phyloP scores from a whole-genome alignment of 1,284 basidiomycete genomes.

The Cryptococcus floricola region DNA sequence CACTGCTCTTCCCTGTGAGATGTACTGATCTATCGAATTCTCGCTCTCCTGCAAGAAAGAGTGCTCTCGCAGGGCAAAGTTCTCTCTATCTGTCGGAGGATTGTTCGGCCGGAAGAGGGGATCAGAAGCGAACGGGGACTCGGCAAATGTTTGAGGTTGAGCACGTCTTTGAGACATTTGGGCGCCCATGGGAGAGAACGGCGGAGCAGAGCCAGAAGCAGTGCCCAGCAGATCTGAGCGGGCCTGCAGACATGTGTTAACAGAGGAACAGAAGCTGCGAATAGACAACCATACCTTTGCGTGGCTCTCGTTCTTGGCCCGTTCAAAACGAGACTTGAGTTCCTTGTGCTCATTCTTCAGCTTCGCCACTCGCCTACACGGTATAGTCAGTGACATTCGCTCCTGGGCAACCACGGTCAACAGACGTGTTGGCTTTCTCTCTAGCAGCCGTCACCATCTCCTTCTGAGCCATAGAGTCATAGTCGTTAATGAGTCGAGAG shows the following conservation, averaged over 20 bases:
- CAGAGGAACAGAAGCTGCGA: background rate
- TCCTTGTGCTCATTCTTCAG: constrained; percentile 51
- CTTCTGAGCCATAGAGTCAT: constrained; percentile 88
- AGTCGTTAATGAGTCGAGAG: constrained; percentile 88
- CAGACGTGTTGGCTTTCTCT: constrained; percentile 87
- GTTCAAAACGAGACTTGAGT: constrained; percentile 50
- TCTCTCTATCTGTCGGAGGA: constrained; percentile 59
- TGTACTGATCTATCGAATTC: constrained; percentile 74
- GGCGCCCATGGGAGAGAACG: constrained; percentile 51
- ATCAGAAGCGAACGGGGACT: constrained; percentile 51
- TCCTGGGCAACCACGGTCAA: constrained; percentile 6
- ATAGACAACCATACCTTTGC: constrained; percentile 25
- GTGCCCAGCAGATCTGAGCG: constrained; percentile 39
- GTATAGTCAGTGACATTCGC: background rate
- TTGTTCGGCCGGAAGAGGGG: constrained; percentile 51
- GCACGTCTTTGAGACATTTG: constrained; percentile 17
- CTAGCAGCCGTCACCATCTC: constrained; percentile 91
- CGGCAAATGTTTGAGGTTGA: constrained; percentile 24
- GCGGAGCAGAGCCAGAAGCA: constrained; percentile 33
- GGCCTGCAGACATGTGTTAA: constrained; percentile 16
- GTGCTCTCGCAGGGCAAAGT: constrained; percentile 77
- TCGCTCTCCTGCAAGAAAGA: constrained; percentile 78
- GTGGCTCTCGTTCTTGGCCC: constrained; percentile 45
- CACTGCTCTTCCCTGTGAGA: constrained; percentile 83
- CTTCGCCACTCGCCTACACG: constrained; percentile 48